phyloP scores from a whole-genome alignment of 805 yeast species.

The Tetrapisispora arboricola region DNA sequence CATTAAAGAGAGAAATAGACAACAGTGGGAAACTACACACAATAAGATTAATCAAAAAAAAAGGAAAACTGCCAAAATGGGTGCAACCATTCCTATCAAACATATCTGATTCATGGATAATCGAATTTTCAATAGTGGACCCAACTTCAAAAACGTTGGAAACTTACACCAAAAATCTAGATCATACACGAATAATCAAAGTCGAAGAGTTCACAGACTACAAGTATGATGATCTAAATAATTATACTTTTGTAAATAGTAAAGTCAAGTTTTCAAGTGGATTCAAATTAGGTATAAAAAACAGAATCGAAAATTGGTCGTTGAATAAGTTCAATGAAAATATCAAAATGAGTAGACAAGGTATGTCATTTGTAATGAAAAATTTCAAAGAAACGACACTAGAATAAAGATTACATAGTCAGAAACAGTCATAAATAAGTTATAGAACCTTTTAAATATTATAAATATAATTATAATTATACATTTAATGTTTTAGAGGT shows the following conservation, averaged over 20 bases:
- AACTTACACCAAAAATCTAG: conserved; percentile 73
- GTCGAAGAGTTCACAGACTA: conserved; percentile 71
- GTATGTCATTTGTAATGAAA: conserved; percentile 72
- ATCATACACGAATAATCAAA: conserved; percentile 66
- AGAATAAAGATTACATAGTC: not conserved
- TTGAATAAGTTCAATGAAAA: conserved; percentile 59
- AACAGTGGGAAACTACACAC: conserved; percentile 54
- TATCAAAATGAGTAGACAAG: conserved; percentile 53
- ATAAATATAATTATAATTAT: too few species aligned
- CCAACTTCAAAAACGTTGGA: conserved; percentile 43
- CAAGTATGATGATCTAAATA: conserved; percentile 25
- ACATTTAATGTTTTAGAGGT: too few species aligned
- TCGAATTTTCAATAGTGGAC: conserved; percentile 69
- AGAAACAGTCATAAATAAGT: not conserved
- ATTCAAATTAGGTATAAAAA: conserved; percentile 45
- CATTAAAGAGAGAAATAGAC: conserved; percentile 52
- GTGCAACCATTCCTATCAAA: conserved; percentile 64
- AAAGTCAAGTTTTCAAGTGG: conserved; percentile 65
- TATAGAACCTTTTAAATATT: too few species aligned
- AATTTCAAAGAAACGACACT: conserved; percentile 32
- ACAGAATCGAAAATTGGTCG: conserved; percentile 77
- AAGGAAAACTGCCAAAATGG: conserved; percentile 75
- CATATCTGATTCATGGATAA: conserved; percentile 65
- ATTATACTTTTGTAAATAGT: conserved; percentile 40
- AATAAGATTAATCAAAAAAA: conserved; percentile 64